Conservation (phyloP, 441 rosid genomes). For the Geranium incanum region DNA sequence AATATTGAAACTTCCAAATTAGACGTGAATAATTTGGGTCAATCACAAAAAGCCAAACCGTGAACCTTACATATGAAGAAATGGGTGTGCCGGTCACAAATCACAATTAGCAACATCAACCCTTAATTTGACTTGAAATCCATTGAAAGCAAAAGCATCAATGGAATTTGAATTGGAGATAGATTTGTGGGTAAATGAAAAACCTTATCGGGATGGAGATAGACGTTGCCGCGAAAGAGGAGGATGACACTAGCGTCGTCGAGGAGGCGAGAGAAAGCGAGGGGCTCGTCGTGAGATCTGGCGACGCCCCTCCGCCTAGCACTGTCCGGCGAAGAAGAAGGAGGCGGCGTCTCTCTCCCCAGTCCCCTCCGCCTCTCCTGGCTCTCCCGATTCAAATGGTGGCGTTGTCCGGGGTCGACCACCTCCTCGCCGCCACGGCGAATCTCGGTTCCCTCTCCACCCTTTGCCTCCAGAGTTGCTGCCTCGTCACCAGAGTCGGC, state of each 20-base stretch:
- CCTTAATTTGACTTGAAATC: no score
- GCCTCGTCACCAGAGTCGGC: no score
- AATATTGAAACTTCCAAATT: no score
- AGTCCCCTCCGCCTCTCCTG: conserved; percentile 62
- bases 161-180: no score
- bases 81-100: no score
- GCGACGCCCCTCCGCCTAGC: conserved; percentile 55
- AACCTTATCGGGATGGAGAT: conserved; percentile 88
- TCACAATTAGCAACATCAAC: no score
- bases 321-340: no score
- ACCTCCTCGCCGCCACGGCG: conserved; percentile 59
- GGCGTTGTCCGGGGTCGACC: no score
- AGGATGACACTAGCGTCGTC: conserved; percentile 87
- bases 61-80: no score
- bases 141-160: no score
- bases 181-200: background rate
- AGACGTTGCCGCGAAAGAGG: conserved; percentile 77
- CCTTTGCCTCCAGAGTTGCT: conserved; percentile 26
- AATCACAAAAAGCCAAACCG: no score
- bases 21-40: no score
- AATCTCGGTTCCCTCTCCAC: conserved; percentile 72
- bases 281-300: conserved; percentile 63
- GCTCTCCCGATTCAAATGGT: conserved; percentile 32
- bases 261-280: conserved; percentile 61
- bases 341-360: background rate